A percentile compares a stretch with the other conserved stretches of the same genome.
These are phyloP conservation scores for Cercophora newfieldiana DNA, from an alignment of 495 filamentous ascomycete genomes.

Conservation along the genomic window DNA sequence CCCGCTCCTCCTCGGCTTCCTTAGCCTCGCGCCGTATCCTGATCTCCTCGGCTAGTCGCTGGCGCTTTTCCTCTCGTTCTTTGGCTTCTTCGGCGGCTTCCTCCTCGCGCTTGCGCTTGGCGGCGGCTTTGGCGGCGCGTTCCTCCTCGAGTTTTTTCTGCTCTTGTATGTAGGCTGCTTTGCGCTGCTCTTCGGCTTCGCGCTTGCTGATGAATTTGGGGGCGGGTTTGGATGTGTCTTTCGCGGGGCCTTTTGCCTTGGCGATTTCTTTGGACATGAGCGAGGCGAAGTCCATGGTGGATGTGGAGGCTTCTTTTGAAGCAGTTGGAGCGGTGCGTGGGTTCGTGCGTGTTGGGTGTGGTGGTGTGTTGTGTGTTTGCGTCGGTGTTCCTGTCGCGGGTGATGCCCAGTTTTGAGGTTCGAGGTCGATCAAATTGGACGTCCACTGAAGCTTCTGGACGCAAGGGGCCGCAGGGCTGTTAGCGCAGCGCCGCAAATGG, in stretches of 20 bases:
- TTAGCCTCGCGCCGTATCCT: constrained; percentile 66
- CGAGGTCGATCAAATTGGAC: neutral
- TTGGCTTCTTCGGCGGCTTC: constrained; percentile 70
- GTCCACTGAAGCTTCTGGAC: neutral
- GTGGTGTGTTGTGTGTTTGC: neutral
- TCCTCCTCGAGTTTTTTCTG: constrained; percentile 68
- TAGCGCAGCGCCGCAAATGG: neutral
- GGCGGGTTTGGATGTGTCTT: constrained; percentile 14
- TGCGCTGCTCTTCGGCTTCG: constrained; percentile 80
- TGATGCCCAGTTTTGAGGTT: neutral
- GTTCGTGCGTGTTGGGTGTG: neutral
- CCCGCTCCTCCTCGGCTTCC: constrained; percentile 57
- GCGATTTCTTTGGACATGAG: constrained; percentile 89
- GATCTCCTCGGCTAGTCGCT: constrained; percentile 77
- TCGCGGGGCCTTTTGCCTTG: constrained; percentile 58
- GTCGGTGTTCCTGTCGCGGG: too few relatives aligned
- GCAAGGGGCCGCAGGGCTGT: neutral
- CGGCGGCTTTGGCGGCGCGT: constrained; percentile 62
- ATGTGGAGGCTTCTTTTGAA: constrained; percentile 14
- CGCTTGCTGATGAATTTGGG: constrained; percentile 82
- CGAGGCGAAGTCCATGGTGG: constrained; percentile 87
- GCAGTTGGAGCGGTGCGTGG: neutral
- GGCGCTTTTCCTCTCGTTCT: constrained; percentile 76
- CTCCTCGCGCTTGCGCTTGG: constrained; percentile 90
- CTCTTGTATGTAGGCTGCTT: constrained; percentile 76